These are phyloP conservation scores for Cercospora sojina DNA, from an alignment of 2,329 filamentous ascomycete species.

Conservation along the genomic window DNA sequence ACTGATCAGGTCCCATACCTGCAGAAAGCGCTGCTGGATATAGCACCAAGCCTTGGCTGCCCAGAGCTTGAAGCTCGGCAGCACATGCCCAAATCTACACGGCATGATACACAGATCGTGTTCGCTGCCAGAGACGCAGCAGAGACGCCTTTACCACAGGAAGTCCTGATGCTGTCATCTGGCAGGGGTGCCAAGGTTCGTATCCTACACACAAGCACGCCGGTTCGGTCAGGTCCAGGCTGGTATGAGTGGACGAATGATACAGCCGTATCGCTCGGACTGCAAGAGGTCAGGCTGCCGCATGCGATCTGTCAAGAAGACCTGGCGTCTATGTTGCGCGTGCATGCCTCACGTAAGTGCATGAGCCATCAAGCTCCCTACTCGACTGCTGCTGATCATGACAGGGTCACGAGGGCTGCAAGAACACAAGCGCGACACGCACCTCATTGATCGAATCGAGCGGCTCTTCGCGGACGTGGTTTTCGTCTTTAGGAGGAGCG, in stretches of 20 bases:
- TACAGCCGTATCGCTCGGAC: slow-evolving; percentile 10
- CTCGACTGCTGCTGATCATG: not conserved
- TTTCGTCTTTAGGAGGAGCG: slow-evolving; percentile 14
- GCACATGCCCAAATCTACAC: slow-evolving; percentile 12
- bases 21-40: slow-evolving; percentile 13
- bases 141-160: slow-evolving; percentile 14
- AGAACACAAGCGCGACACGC: slow-evolving; percentile 21
- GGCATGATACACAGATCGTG: slow-evolving; percentile 15
- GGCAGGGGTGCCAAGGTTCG: slow-evolving; percentile 15
- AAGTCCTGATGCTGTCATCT: slow-evolving; percentile 13
- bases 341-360: slow-evolving; percentile 19
- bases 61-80: slow-evolving; percentile 7
- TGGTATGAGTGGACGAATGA: slow-evolving; percentile 15
- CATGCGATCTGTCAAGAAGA: slow-evolving; percentile 17
- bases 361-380: not conserved
- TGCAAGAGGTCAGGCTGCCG: slow-evolving; percentile 18
- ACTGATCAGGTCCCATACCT: slow-evolving; percentile 11
- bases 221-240: not conserved
- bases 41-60: slow-evolving; percentile 8
- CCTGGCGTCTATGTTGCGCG: slow-evolving; percentile 17
- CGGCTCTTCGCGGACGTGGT: slow-evolving; percentile 19
- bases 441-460: slow-evolving; percentile 20
- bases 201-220: slow-evolving; percentile 9
- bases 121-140: slow-evolving; percentile 12
- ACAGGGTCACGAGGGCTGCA: slow-evolving; percentile 15